Conservation (phyloP, 2,329 filamentous ascomycete genomes). For the Lachnum nothofagi region DNA sequence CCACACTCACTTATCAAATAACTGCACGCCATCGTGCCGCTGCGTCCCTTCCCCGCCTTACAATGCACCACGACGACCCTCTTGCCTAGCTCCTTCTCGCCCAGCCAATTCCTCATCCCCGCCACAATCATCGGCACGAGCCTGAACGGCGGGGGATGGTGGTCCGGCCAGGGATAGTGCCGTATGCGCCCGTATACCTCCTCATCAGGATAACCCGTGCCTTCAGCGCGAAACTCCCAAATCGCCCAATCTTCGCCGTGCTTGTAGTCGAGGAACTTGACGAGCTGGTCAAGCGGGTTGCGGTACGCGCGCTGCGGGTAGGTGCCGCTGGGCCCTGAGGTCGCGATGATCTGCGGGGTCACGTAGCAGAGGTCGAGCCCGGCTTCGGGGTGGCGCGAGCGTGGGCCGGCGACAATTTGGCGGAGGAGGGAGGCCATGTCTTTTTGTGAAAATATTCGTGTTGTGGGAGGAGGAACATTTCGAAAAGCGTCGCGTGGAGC, state of each 20-base stretch:
- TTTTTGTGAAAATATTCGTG: background rate
- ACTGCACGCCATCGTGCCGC: constrained; percentile 79
- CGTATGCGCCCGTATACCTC: constrained; percentile 80
- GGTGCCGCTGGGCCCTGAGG: constrained; percentile 79
- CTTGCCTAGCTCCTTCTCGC: constrained; percentile 37
- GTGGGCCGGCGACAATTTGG: constrained; percentile 84
- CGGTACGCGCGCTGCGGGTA: constrained; percentile 91
- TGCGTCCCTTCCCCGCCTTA: constrained; percentile 93
- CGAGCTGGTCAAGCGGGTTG: constrained; percentile 82
- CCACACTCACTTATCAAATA: constrained; percentile 86
- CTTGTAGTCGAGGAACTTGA: constrained; percentile 79
- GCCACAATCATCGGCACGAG: constrained; percentile 85
- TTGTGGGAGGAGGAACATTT: too few species aligned
- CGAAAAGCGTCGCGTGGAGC: too few species aligned
- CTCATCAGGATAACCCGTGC: constrained; percentile 88
- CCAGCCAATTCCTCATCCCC: constrained; percentile 87
- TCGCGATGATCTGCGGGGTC: constrained; percentile 66
- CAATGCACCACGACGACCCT: constrained; percentile 90
- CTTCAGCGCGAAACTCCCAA: constrained; percentile 96
- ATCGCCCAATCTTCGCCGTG: constrained; percentile 86
- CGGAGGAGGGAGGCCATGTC: constrained; percentile 70
- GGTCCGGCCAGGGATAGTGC: constrained; percentile 95
- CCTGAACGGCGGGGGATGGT: constrained; percentile 90
- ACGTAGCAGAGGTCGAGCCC: constrained; percentile 95
- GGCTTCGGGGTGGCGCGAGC: constrained; percentile 77